A percentile compares a stretch with the other conserved stretches of the same genome.
These are phyloP conservation scores for Vicia villosa DNA, from an alignment of 306 rosid species.

Conservation along the genomic window DNA sequence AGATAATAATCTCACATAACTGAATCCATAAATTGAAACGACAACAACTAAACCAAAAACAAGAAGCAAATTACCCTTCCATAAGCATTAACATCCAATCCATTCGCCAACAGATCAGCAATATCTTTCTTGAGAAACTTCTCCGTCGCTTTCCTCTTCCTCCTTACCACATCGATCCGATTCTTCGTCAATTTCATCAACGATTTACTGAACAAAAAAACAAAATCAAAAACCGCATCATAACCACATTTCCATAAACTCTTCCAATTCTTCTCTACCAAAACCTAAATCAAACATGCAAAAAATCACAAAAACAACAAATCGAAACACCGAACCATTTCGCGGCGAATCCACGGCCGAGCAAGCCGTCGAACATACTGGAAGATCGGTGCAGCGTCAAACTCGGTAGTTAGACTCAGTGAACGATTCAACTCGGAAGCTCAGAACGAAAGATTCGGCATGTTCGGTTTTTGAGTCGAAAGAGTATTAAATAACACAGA, in stretches of 20 bases:
- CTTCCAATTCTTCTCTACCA: background rate
- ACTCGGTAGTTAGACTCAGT: conserved; percentile 39
- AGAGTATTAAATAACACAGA: conserved; percentile 38
- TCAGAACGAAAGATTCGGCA: conserved; percentile 35
- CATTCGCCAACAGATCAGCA: conserved; percentile 80
- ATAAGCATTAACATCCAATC: conserved; percentile 77
- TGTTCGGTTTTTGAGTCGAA: conserved; percentile 27
- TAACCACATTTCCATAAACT: conserved; percentile 9
- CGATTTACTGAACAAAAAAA: conserved; percentile 61
- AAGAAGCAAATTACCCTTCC: conserved; percentile 65
- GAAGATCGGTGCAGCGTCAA: conserved; percentile 25
- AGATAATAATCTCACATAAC: conserved; percentile 6
- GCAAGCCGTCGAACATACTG: conserved; percentile 79
- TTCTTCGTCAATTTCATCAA: conserved; percentile 74
- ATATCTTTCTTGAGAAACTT: conserved; percentile 85
- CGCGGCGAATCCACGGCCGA: conserved; percentile 81
- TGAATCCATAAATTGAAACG: background rate
- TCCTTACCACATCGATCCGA: conserved; percentile 92
- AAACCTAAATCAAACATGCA: background rate
- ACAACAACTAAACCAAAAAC: background rate
- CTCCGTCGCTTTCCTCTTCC: conserved; percentile 92
- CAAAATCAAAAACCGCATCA: background rate
- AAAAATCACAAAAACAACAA: background rate
- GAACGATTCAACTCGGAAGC: conserved; percentile 35
- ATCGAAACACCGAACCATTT: conserved; percentile 64